A percentile compares a stretch with the other conserved stretches of the same genome.
phyloP scores from a whole-genome alignment of 2,329 filamentous ascomycete genomes.

The Dactylellina parvicollis region DNA sequence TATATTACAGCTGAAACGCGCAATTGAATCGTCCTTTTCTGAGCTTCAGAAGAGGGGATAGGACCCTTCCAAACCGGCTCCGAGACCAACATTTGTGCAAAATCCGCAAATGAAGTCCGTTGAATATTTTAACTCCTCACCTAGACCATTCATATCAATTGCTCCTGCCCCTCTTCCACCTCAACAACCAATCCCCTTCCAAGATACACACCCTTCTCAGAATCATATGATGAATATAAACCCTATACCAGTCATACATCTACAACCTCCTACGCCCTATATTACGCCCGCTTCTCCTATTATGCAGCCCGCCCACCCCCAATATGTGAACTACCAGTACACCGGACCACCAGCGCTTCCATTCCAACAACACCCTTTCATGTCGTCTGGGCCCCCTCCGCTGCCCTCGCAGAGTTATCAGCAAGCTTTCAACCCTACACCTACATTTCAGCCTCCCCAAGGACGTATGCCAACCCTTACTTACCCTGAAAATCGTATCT shows the following conservation, averaged over 20 bases:
- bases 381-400: not conserved
- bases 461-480: not conserved
- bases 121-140: not conserved
- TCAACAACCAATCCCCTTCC: not conserved
- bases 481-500: not conserved
- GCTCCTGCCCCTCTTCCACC: not conserved
- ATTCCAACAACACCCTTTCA: not conserved
- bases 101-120: conserved; percentile 2
- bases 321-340: not conserved
- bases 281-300: not conserved
- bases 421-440: not conserved
- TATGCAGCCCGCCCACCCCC: conserved; percentile 1
- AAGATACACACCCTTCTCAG: not conserved
- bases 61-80: conserved; percentile 38
- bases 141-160: not conserved
- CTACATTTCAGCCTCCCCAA: not conserved
- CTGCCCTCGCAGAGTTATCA: not conserved
- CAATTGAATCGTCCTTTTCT: conserved; percentile 54
- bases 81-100: conserved; percentile 9
- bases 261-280: not conserved
- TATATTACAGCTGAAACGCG: conserved; percentile 54
- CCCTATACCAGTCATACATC: not conserved
- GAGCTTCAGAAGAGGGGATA: conserved; percentile 55
- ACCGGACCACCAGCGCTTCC: not conserved
- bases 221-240: not conserved